Evolutionary conservation across 2,329 filamentous ascomycete species (phyloP).

Genomic region (Ophioceras dolichostomum): DNA sequence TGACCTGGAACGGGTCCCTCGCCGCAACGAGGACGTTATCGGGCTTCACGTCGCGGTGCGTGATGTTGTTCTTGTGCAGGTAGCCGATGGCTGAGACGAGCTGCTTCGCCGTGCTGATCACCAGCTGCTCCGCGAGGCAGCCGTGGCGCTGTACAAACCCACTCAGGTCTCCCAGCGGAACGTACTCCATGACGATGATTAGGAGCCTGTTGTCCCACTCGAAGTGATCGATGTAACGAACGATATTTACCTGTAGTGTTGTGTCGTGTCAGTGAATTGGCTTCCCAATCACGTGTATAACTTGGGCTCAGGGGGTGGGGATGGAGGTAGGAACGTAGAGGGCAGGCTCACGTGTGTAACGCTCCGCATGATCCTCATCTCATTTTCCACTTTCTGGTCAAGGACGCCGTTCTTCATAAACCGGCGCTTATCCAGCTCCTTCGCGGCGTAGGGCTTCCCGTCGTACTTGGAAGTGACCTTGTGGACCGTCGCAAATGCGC

Average conservation of each 20-base stretch:
- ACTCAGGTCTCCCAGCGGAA: slow-evolving; percentile 72
- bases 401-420: slow-evolving; percentile 89
- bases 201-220: slow-evolving; percentile 73
- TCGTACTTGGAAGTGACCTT: slow-evolving; percentile 78
- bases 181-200: slow-evolving; percentile 95
- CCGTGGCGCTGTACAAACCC: slow-evolving; percentile 52
- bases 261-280: too few species aligned
- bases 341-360: slow-evolving; percentile 59
- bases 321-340: slow-evolving; percentile 8
- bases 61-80: slow-evolving; percentile 78
- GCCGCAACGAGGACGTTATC: slow-evolving; percentile 88
- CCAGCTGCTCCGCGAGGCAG: slow-evolving; percentile 52
- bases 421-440: slow-evolving; percentile 84
- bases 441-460: slow-evolving; percentile 76
- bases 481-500: slow-evolving; percentile 90
- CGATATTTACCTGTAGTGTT: slow-evolving; percentile 69
- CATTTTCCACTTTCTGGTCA: slow-evolving; percentile 88
- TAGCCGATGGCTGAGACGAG: slow-evolving; percentile 76
- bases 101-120: slow-evolving; percentile 62
- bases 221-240: slow-evolving; percentile 80
- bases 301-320: too few species aligned
- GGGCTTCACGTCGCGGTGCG: slow-evolving; percentile 96
- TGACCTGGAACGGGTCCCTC: slow-evolving; percentile 63
- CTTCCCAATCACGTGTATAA: too few species aligned
- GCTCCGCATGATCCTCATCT: slow-evolving; percentile 89